phyloP scores from a whole-genome alignment of 2,329 filamentous ascomycete species.

The Immersiporthe knoxdaviesiana region DNA sequence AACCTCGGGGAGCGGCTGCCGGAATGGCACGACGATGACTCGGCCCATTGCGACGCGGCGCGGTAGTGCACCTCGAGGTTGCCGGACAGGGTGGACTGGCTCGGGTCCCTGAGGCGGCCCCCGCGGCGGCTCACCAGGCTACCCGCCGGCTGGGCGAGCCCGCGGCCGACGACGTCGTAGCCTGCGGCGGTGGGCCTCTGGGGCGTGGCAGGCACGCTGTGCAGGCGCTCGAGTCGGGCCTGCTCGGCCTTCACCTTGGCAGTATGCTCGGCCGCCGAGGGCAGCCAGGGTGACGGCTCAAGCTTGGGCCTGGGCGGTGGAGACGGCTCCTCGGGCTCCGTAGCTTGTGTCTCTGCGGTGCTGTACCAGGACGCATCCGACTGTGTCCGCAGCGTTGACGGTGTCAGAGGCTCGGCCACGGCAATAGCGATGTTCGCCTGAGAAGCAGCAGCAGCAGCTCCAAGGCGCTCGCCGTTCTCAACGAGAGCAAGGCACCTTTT shows the following conservation, averaged over 20 bases:
- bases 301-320: constrained; percentile 35
- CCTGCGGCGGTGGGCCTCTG: constrained; percentile 24
- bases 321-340: constrained; percentile 33
- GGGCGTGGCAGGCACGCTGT: constrained; percentile 4
- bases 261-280: constrained; percentile 40
- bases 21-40: not conserved
- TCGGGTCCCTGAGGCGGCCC: not conserved
- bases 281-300: constrained; percentile 41
- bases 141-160: not conserved
- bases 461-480: not conserved
- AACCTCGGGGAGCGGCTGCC: constrained; percentile 12
- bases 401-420: constrained; percentile 12
- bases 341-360: constrained; percentile 7
- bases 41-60: constrained; percentile 25
- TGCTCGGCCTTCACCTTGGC: constrained; percentile 29
- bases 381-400: not conserved
- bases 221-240: constrained; percentile 10
- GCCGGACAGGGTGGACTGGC: constrained; percentile 11
- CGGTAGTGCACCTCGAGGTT: constrained; percentile 22
- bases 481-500: not conserved
- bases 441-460: not conserved
- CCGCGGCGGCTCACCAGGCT: not conserved
- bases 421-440: constrained; percentile 20
- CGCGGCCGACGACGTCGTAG: constrained; percentile 9
- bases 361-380: constrained; percentile 11